Percentiles rank a stretch among this genome's conserved stretches.
Conservation (phyloP, 768 basidiomycete species). For the Phlebiopsis gigantea region DNA sequence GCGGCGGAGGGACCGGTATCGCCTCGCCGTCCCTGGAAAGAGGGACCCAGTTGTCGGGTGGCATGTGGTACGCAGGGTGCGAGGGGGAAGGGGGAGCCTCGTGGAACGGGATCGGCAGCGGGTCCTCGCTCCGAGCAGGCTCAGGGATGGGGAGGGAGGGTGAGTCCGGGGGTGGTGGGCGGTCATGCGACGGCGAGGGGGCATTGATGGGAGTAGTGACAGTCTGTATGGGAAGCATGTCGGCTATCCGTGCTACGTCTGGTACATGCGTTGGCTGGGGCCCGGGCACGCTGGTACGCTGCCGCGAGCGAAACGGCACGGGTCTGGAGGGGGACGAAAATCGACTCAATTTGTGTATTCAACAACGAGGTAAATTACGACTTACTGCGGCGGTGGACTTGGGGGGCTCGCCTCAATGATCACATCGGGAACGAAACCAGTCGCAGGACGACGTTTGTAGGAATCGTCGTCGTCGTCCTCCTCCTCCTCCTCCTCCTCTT, state of each 20-base stretch:
- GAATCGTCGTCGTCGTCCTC: neutral
- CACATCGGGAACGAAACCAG: neutral
- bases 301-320: too few relatives aligned
- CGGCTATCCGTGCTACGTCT: slow-evolving; percentile 16
- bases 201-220: slow-evolving; percentile 17
- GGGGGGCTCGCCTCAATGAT: too few relatives aligned
- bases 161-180: slow-evolving; percentile 22
- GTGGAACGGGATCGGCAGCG: slow-evolving; percentile 37
- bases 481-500: neutral
- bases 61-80: slow-evolving; percentile 35
- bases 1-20: slow-evolving; percentile 58
- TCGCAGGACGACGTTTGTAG: neutral
- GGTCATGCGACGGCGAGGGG: slow-evolving; percentile 18
- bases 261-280: slow-evolving; percentile 3
- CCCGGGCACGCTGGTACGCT: neutral
- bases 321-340: too few relatives aligned
- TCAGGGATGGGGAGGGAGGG: neutral
- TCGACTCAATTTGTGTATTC: too few relatives aligned
- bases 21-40: slow-evolving; percentile 37
- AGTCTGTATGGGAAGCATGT: slow-evolving; percentile 19
- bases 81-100: slow-evolving; percentile 35
- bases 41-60: slow-evolving; percentile 63
- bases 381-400: slow-evolving; percentile 1
- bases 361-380: too few relatives aligned
- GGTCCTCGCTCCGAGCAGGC: slow-evolving; percentile 15